Evolutionary conservation across 495 filamentous ascomycete species (phyloP).

Genomic region (Pyrenula massariospora): DNA sequence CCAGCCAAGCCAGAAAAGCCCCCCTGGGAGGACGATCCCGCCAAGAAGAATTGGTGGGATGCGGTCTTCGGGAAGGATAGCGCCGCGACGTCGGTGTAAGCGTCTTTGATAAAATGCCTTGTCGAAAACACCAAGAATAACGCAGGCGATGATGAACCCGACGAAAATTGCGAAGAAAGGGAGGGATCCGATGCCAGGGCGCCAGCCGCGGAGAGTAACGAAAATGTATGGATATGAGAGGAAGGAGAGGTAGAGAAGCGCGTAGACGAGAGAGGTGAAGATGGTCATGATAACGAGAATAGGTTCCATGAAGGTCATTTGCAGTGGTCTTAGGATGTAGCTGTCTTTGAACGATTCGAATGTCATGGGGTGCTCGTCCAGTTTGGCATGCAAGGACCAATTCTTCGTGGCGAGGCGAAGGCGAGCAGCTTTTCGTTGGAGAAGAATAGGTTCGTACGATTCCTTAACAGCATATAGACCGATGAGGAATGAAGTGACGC

Average conservation of each 20-base stretch:
- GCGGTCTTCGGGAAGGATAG: conserved; percentile 33
- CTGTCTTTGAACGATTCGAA: conserved; percentile 30
- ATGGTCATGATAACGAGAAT: conserved; percentile 43
- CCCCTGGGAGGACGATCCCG: conserved; percentile 32
- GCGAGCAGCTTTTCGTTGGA: conserved; percentile 41
- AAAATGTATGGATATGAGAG: conserved; percentile 50
- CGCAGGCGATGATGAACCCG: conserved; percentile 34
- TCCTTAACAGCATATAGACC: conserved; percentile 44
- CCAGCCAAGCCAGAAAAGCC: conserved; percentile 48
- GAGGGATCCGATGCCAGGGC: conserved; percentile 34
- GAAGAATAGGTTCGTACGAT: conserved; percentile 45
- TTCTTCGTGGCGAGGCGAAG: conserved; percentile 51
- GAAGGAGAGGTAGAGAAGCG: conserved; percentile 53
- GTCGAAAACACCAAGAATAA: conserved; percentile 26
- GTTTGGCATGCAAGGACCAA: conserved; percentile 43
- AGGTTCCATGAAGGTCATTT: conserved; percentile 48
- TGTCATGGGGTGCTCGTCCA: conserved; percentile 42
- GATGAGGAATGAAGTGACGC: conserved; percentile 20
- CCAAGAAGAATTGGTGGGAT: conserved; percentile 41
- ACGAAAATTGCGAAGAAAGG: conserved; percentile 50
- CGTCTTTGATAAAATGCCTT: not conserved
- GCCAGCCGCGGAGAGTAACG: conserved; percentile 38
- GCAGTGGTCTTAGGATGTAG: conserved; percentile 48
- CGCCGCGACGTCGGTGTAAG: conserved; percentile 8
- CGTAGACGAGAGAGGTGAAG: conserved; percentile 43